Evolutionary conservation across 495 filamentous ascomycete genomes (phyloP).

Genomic region (Neurospora sp.): DNA sequence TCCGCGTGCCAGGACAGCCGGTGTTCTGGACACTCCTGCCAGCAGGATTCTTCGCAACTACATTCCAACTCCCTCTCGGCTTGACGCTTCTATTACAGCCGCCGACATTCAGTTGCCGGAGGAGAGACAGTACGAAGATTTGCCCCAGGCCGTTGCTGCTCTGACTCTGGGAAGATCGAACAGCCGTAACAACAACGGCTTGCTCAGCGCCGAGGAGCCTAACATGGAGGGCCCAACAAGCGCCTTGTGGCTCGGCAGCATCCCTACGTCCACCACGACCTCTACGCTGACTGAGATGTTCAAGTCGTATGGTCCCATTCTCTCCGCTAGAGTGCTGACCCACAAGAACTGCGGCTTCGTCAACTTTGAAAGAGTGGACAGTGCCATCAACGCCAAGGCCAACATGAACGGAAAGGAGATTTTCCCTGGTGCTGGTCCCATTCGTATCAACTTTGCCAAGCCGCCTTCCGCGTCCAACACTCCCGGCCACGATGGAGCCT

Average conservation of each 20-base stretch:
- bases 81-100: conserved; percentile 76
- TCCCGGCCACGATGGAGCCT: conserved; percentile 68
- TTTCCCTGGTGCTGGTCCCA: conserved; percentile 90
- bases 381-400: conserved; percentile 77
- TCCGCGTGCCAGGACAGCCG: conserved; percentile 74
- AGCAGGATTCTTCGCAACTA: conserved; percentile 67
- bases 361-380: conserved; percentile 86
- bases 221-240: conserved; percentile 84
- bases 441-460: conserved; percentile 94
- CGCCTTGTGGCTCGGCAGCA: conserved; percentile 93
- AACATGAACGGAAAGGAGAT: conserved; percentile 94
- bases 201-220: conserved; percentile 55
- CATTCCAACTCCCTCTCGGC: conserved; percentile 67
- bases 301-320: conserved; percentile 77
- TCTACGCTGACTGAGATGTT: conserved; percentile 92
- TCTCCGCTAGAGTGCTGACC: conserved; percentile 85
- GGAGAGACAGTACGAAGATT: conserved; percentile 59
- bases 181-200: conserved; percentile 48
- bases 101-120: conserved; percentile 66
- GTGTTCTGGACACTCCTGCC: conserved; percentile 77
- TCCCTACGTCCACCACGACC: conserved; percentile 92
- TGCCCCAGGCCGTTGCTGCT: conserved; percentile 63
- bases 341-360: conserved; percentile 99
- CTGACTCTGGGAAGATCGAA: conserved; percentile 61
- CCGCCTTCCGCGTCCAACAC: conserved; percentile 81